These are phyloP conservation scores for Linum trigynum DNA, from an alignment of 345 rosid species.

Conservation along the genomic window DNA sequence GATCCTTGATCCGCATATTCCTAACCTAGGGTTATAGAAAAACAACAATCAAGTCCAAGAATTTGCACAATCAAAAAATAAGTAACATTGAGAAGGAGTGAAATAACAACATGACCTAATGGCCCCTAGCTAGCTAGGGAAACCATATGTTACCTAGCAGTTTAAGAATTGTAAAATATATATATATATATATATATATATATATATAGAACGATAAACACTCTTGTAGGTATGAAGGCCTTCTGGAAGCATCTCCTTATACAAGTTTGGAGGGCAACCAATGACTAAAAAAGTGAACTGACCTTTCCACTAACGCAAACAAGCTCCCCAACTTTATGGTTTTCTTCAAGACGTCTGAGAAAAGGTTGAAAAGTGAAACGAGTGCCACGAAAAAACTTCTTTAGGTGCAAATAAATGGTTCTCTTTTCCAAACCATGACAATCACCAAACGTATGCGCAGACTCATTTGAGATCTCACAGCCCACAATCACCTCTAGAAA, in stretches of 20 bases:
- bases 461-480: conserved; percentile 47
- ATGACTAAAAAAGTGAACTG: conserved; percentile 16
- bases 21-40: conserved; percentile 37
- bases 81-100: background rate
- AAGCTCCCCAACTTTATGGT: conserved; percentile 56
- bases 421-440: conserved; percentile 24
- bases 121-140: background rate
- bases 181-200: too few relatives aligned
- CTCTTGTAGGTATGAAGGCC: background rate
- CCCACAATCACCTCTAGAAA: conserved; percentile 80
- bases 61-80: conserved; percentile 11
- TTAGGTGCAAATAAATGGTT: conserved; percentile 69
- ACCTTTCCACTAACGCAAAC: conserved; percentile 92
- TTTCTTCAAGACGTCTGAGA: conserved; percentile 52
- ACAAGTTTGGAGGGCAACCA: conserved; percentile 4
- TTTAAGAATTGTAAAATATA: too few relatives aligned
- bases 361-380: conserved; percentile 66
- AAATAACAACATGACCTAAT: conserved; percentile 1
- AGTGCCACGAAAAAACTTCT: conserved; percentile 75
- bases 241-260: background rate
- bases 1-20: conserved; percentile 45
- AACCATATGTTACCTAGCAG: too few relatives aligned
- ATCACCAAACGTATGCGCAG: conserved; percentile 20
- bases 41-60: conserved; percentile 7
- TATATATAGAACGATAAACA: too few relatives aligned